Conservation (phyloP, 257 asterid species). For the Solanum corneliomulleri region DNA sequence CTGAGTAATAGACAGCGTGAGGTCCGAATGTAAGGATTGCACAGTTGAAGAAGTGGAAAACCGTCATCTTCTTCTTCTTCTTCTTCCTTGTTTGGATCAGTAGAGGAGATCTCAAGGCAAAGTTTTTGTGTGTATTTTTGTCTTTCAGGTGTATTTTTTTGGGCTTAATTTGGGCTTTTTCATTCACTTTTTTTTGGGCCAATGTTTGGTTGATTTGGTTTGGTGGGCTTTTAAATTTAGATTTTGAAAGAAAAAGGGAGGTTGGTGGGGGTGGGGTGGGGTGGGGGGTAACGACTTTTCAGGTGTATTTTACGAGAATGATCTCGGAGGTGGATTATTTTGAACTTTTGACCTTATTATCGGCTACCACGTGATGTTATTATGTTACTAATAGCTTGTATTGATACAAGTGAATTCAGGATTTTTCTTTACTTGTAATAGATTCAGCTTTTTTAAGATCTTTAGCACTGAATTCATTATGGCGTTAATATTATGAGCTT, state of each 20-base stretch:
- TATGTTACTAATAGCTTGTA: no score
- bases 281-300: no score
- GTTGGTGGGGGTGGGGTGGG: no score
- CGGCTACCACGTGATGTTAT: no score
- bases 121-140: background rate
- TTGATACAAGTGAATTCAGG: fast-evolving
- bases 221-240: background rate
- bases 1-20: constrained; percentile 96
- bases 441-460: no score
- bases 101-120: background rate
- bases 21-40: constrained; percentile 97
- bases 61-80: constrained; percentile 48
- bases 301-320: background rate
- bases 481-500: no score
- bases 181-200: background rate
- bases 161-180: background rate
- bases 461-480: no score
- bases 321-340: background rate
- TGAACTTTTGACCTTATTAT: background rate
- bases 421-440: no score
- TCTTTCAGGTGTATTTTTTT: background rate
- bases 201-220: background rate
- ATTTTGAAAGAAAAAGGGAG: background rate
- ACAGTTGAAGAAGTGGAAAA: constrained; percentile 95
- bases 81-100: background rate